Evolutionary conservation across 2,329 filamentous ascomycete species (phyloP), one percentile per base, ranked within the genome.

Genomic region (Penicillium sp.): DNA sequence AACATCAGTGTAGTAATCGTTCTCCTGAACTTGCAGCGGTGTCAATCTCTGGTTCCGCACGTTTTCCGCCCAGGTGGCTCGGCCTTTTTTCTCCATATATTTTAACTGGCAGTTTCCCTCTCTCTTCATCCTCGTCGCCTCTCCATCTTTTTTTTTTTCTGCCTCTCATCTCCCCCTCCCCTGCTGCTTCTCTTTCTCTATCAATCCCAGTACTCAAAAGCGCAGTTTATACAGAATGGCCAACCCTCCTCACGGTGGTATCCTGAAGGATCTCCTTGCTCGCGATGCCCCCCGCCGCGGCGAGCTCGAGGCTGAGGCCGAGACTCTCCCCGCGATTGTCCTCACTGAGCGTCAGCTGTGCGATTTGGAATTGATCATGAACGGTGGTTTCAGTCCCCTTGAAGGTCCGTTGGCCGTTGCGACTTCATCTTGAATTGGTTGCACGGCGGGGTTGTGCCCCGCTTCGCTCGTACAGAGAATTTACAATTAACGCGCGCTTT

Each of bases 251-350:
- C 91, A 95, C 77, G 94, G 94, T 82, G 95, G 95, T 76, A 85
- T 94, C 85, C 91, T 99, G 76, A 98, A 98, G 90, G 95, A 99
- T 85, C 88, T 99, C 77, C 87, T 98, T 72, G 93, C 93, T 69
- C 91, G 95, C 82, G 95, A 99, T 87, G 86, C 89, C 67, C 91
- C 91, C 70, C 89, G 91, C 75, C 90, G 95, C 69, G 85, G 85
- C 67, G 84, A 97, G 83, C 90, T 99, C 66, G 83, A 84, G 60
- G 87, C 86, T 51, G 95, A 99, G 83, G 91, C 94, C 47, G 93
- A 97, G 84, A 90, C 77, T 35, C 88, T 98, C 50, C 92, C 93
- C 44, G 91, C 94, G 44, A 85, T 99, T 70, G 83, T 90, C 63
- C 88, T 99, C 69, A 91, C 87, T 56, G 95, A 99, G 86, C 90